These are phyloP conservation scores for Acanthamoeba sp. DNA, from an alignment of 208 protist species.

Conservation along the genomic window DNA sequence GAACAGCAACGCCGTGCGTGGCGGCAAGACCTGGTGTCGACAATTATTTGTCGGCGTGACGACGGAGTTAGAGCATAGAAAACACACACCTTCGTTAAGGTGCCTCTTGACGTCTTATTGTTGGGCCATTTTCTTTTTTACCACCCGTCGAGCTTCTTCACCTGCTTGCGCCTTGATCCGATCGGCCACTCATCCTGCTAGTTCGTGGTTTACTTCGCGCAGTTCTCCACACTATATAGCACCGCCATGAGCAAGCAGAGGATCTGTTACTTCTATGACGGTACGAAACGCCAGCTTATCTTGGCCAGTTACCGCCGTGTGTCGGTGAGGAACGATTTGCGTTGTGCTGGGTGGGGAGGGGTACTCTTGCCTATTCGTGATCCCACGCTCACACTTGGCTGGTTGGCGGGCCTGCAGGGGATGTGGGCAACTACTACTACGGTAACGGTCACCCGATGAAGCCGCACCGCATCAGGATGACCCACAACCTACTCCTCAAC, in stretches of 20 bases:
- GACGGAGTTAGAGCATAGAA: too few relatives aligned
- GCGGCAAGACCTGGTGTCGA: too few relatives aligned
- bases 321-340: neutral
- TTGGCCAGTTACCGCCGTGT: neutral
- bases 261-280: constrained; percentile 87
- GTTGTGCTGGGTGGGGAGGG: neutral
- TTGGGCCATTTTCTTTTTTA: too few relatives aligned
- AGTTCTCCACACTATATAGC: neutral
- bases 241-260: constrained; percentile 73
- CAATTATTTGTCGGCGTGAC: too few relatives aligned
- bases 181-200: neutral
- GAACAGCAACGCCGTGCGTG: too few relatives aligned
- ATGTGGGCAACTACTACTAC: constrained; percentile 90
- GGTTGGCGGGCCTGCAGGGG: constrained; percentile 9
- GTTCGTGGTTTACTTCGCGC: neutral
- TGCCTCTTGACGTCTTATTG: too few relatives aligned
- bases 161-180: neutral
- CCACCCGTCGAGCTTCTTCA: too few relatives aligned
- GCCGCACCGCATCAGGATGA: constrained; percentile 91
- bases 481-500: constrained; percentile 90
- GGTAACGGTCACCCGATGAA: constrained; percentile 93
- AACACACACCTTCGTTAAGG: too few relatives aligned
- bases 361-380: neutral
- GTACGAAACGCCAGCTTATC: too few relatives aligned
- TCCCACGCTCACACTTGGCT: neutral